Base-by-base conservation (phyloP, 257 asterid species). In the Scutellaria minor region DNA sequence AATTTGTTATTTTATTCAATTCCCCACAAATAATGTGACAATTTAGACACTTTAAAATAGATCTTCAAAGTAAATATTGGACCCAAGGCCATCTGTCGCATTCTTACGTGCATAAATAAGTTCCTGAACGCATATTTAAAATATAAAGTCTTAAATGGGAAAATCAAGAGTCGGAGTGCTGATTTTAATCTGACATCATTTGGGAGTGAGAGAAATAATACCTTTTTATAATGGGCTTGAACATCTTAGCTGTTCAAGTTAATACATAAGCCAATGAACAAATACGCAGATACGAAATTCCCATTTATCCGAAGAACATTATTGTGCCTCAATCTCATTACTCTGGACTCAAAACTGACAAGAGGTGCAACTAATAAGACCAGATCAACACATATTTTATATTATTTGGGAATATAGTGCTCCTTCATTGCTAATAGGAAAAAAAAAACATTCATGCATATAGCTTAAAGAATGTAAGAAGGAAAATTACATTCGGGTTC, bases 401-500 rank as follows among this genome's bases (percentile, higher is more conserved):
- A 51, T 61, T 15, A 58, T 27, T 62, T n/a, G 39, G 20, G 11
- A 31, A 39, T 11, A 72, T 40, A 24, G 40, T 64, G 41, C 20
- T 15, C 56, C 14, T 35, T 41, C 2, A 57, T 41, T 59, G 66
- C 50, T 20, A 46, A 12, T 50, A 18, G 12, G 57, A 31, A 68
- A 45, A 71, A 71, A 52, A 45, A 72, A 52, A 18, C 37, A 69
- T 52, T 31, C 72, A 59, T 47, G 22, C 41, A 20, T 44, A 39
- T 7, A 48, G 6, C 47, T 50, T 67, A 58, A 45, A 67, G 56
- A 69, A 79, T 18, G 48, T 20, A 56, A 82, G 79, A 73, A 66
- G 62, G 6, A 68, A 77, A 53, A 64, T 71, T 54, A 80, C 75
- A 64, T 66, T 72, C 24, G 59, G 18, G 80, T 27, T 44, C 52